Evolutionary conservation across 1,284 basidiomycete genomes (phyloP), one percentile per base, ranked within the genome.

Genomic region (Marasmius sp.): DNA sequence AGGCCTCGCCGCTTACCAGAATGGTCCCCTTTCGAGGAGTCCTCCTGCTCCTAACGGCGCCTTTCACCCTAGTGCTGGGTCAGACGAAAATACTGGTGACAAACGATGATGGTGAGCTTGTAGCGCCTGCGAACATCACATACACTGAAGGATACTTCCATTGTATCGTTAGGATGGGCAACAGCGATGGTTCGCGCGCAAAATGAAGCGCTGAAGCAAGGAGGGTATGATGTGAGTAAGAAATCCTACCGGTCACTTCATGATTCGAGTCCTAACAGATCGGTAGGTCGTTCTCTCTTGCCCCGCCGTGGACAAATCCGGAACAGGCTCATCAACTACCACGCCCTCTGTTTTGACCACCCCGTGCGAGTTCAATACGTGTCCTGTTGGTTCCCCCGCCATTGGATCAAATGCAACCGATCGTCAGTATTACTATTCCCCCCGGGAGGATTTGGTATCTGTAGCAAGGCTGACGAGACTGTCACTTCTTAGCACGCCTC

Each of bases 291-390:
- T 79, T 4, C 61, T 80, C 1, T 79, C 78, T 14, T 68, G 72
- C 0, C 79, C 79, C 6, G 76, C 77, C 7, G 61, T 74, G 59
- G 75, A 80, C 62, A 61, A 75, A 59, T 79, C 78, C 9, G 79
- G 79, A 7, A 75, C 70, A 16, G 74, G 79, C 7, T 77, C 76
- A 3, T 64, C 65, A 18, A 61, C 64, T 8, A 61, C 65, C 3
- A 63, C 71, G 6, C 63, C 68, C 3, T 65, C 64, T 59, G 55
- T 69, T 9, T 66, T 75, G 33, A 66, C 66, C 8, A 60, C 65
- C 43, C 71, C 76, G 33, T 79, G 78, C 65, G 73, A 79, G 62
- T 80, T 77, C 65, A 63, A 76, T 54, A 73, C 74, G 2, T 79
- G 78, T 57, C 74, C 78, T 1, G 60, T 69, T 5, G 75, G 77